A percentile compares a stretch with the other conserved stretches of the same genome.
Conservation (phyloP, 2,329 filamentous ascomycete genomes). For the Calonectria crousiana region DNA sequence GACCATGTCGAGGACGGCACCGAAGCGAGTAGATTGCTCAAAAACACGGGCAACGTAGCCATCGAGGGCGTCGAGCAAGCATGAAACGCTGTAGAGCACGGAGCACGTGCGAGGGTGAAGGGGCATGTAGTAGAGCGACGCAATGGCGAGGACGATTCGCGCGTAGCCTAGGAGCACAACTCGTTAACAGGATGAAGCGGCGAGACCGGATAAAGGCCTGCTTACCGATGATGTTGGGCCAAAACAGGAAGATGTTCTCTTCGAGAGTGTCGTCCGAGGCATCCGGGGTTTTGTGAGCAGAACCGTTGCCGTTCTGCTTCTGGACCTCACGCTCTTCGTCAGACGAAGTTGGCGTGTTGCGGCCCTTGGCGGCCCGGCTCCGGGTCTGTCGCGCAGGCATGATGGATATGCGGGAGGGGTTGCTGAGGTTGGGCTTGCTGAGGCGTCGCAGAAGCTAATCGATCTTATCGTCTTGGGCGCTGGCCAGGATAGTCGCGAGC, state of each 20-base stretch:
- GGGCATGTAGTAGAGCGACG: constrained; percentile 98
- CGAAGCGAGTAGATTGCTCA: constrained; percentile 94
- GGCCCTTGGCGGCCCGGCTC: constrained; percentile 53
- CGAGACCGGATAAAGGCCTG: constrained; percentile 15
- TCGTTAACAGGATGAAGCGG: constrained; percentile 29
- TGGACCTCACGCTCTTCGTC: constrained; percentile 45
- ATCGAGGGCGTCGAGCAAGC: constrained; percentile 94
- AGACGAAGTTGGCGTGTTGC: constrained; percentile 43
- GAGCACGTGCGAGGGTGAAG: constrained; percentile 97
- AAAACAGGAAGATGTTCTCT: constrained; percentile 87
- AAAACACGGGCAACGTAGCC: constrained; percentile 85
- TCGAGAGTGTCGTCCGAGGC: constrained; percentile 53
- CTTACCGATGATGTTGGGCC: constrained; percentile 84
- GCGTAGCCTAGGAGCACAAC: constrained; percentile 70
- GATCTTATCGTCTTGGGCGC: constrained; percentile 39
- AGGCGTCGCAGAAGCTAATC: constrained; percentile 33
- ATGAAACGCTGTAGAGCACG: constrained; percentile 91
- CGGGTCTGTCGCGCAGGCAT: constrained; percentile 57
- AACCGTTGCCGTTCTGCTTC: constrained; percentile 61
- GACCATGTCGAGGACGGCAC: constrained; percentile 98
- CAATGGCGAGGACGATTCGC: constrained; percentile 84
- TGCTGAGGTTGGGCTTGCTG: constrained; percentile 25
- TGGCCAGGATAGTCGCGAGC: constrained; percentile 39
- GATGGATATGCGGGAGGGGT: constrained; percentile 28
- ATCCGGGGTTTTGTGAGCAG: constrained; percentile 50